Conservation (phyloP, 768 basidiomycete species). For the Boletus rex-veris region DNA sequence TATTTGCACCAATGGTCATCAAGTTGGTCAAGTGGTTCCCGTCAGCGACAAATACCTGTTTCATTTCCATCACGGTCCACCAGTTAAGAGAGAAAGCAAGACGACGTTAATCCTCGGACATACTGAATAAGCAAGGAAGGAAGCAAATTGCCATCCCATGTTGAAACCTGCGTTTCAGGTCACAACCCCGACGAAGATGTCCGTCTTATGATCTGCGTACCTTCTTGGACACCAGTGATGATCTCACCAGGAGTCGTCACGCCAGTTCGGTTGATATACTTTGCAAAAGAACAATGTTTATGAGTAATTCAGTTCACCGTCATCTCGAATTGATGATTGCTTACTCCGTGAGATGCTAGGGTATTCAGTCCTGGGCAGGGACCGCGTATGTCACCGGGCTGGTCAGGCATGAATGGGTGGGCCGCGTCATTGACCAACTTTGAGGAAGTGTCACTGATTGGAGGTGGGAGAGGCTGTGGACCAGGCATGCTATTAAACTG, state of each 20-base stretch:
- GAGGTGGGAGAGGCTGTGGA: conserved; percentile 8
- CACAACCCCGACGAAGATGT: neutral
- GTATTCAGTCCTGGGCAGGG: conserved; percentile 24
- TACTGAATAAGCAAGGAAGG: conserved; percentile 18
- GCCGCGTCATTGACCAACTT: conserved; percentile 8
- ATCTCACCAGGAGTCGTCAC: conserved; percentile 20
- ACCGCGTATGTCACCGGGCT: conserved; percentile 17
- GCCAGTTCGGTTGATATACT: conserved; percentile 16
- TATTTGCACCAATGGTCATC: conserved; percentile 24
- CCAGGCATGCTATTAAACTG: conserved; percentile 13
- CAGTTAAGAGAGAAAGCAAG: neutral
- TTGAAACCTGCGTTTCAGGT: conserved; percentile 14
- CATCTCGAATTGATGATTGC: neutral
- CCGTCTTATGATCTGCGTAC: neutral
- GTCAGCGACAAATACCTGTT: conserved; percentile 15
- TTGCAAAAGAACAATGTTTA: neutral
- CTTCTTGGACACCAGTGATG: conserved; percentile 21
- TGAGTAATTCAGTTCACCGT: neutral
- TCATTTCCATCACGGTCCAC: neutral
- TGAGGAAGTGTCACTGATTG: conserved; percentile 20
- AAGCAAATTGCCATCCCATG: conserved; percentile 17
- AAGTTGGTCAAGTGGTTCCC: conserved; percentile 25
- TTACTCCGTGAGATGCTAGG: conserved; percentile 21
- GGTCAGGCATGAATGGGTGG: conserved; percentile 8
- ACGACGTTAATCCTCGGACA: neutral